Conservation (phyloP, 805 yeast genomes). For the Torulaspora quercuum region DNA sequence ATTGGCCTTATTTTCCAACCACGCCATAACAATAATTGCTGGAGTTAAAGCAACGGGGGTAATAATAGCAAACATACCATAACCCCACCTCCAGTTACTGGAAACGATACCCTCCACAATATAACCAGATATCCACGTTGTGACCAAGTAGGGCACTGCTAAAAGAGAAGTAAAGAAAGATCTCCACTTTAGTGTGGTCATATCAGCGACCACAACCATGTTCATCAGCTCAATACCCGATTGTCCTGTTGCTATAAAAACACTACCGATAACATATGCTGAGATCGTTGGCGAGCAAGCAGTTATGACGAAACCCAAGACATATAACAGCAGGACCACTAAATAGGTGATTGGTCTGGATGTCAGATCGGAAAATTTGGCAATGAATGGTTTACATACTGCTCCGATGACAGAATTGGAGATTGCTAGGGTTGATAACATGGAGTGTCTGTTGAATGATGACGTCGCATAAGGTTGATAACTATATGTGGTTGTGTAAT, state of each 20-base stretch:
- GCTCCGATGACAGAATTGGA: constrained; percentile 41
- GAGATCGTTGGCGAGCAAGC: constrained; percentile 39
- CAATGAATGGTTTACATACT: constrained; percentile 40
- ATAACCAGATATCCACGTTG: constrained; percentile 44
- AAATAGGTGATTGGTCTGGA: constrained; percentile 42
- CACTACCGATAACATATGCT: constrained; percentile 39
- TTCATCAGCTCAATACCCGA: constrained; percentile 39
- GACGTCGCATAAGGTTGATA: constrained; percentile 43
- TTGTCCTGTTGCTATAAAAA: constrained; percentile 39
- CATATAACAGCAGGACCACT: constrained; percentile 33
- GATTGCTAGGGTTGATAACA: constrained; percentile 40
- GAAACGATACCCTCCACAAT: constrained; percentile 36
- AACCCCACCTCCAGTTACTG: constrained; percentile 52
- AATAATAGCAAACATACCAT: constrained; percentile 48
- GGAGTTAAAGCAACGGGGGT: constrained; percentile 42
- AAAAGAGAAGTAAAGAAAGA: constrained; percentile 38
- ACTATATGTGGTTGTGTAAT: constrained; percentile 34
- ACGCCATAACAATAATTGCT: constrained; percentile 34
- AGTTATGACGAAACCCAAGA: constrained; percentile 38
- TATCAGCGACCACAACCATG: constrained; percentile 38
- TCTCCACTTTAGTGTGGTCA: constrained; percentile 41
- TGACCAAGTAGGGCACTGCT: constrained; percentile 42
- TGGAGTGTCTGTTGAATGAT: constrained; percentile 39
- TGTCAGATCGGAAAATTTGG: constrained; percentile 41
- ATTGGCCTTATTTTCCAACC: constrained; percentile 36